These are phyloP conservation scores for Calonectria fujianensis DNA, from an alignment of 2,329 filamentous ascomycete genomes.

Conservation along the genomic window DNA sequence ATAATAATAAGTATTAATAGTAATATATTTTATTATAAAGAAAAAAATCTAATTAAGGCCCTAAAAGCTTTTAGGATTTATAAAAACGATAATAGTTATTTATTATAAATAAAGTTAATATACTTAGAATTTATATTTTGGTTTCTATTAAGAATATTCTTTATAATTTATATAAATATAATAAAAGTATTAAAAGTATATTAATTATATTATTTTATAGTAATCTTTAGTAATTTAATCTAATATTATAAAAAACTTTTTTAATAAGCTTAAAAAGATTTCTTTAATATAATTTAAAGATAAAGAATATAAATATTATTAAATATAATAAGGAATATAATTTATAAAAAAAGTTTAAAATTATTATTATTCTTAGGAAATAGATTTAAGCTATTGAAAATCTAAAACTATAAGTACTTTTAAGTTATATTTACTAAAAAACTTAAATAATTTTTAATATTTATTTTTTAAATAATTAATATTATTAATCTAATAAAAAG, in stretches of 20 bases:
- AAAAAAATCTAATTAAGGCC: neutral
- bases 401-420: neutral
- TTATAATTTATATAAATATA: too few relatives aligned
- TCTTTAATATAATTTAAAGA: neutral
- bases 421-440: neutral
- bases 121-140: neutral
- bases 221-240: too few relatives aligned
- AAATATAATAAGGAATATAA: neutral
- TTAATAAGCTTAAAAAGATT: neutral
- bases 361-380: neutral
- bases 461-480: neutral
- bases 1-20: neutral
- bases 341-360: neutral
- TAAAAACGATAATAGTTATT: neutral
- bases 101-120: neutral
- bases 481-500: neutral
- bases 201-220: neutral
- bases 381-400: neutral
- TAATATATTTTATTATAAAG: neutral
- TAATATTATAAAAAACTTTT: neutral
- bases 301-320: neutral
- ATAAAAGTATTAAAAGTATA: too few relatives aligned
- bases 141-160: neutral
- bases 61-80: neutral
- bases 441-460: neutral